phyloP scores from a whole-genome alignment of 495 filamentous ascomycete genomes.

The Neurospora sp. region DNA sequence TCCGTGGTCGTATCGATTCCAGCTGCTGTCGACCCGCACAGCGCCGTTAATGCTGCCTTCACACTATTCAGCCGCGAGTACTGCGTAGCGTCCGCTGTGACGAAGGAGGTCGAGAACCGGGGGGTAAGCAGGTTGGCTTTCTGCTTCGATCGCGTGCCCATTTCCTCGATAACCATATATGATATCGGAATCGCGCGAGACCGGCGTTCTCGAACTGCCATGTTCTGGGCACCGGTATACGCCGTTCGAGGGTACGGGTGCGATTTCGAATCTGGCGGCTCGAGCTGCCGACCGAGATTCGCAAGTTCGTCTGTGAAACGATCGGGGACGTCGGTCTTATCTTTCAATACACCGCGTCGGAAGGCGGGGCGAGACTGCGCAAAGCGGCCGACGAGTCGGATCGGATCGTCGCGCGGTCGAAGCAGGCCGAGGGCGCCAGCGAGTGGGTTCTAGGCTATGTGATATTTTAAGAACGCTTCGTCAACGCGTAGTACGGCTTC shows the following conservation, averaged over 20 bases:
- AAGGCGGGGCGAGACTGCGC: not conserved
- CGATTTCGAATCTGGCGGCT: too few relatives aligned
- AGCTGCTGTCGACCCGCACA: not conserved
- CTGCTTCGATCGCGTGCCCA: not conserved
- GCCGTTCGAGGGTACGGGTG: not conserved
- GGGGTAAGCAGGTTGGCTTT: too few relatives aligned
- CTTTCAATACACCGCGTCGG: not conserved
- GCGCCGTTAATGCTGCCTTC: not conserved
- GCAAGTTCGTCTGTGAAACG: too few relatives aligned
- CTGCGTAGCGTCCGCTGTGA: not conserved
- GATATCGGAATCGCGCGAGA: not conserved
- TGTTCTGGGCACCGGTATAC: not conserved
- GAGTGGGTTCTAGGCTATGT: not conserved
- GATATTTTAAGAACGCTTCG: fast-evolving
- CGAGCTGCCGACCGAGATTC: too few relatives aligned
- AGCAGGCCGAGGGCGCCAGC: not conserved
- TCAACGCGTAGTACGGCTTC: not conserved
- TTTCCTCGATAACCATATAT: not conserved
- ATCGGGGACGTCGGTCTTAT: too few relatives aligned
- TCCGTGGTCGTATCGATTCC: not conserved
- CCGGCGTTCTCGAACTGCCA: not conserved
- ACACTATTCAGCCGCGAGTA: not conserved
- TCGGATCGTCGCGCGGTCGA: not conserved
- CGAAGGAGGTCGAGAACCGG: not conserved
- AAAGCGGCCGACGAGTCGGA: not conserved